Percentiles rank a stretch among this genome's conserved stretches.
phyloP scores from a whole-genome alignment of 192 early-diverging fungal genomes.

The Backusella tarrabulga region DNA sequence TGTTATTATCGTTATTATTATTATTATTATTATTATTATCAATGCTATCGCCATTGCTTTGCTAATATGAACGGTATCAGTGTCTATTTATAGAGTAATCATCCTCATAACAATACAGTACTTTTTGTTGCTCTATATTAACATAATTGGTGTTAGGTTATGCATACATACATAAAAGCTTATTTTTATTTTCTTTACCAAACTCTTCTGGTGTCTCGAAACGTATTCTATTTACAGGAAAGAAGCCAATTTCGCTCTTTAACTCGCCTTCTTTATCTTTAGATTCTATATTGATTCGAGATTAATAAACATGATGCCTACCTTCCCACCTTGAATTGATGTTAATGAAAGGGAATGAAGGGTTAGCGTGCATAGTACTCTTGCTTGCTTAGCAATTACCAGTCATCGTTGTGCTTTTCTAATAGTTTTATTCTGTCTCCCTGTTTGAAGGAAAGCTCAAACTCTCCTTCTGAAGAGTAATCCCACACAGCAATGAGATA shows the following conservation, averaged over 20 bases:
- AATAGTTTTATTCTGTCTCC: slow-evolving; percentile 36
- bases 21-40: not conserved
- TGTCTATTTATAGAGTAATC: not conserved
- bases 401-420: slow-evolving; percentile 40
- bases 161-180: not conserved
- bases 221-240: slow-evolving; percentile 37
- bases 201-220: slow-evolving; percentile 14
- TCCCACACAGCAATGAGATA: slow-evolving; percentile 38
- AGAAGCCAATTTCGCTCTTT: slow-evolving; percentile 35
- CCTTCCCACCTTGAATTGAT: slow-evolving; percentile 21
- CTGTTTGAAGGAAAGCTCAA: slow-evolving; percentile 36
- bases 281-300: not conserved
- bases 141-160: no score
- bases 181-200: not conserved
- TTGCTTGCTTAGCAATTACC: slow-evolving; percentile 15
- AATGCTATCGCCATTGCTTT: not conserved
- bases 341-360: not conserved
- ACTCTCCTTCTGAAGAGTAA: slow-evolving; percentile 36
- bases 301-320: not conserved
- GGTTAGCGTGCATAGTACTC: not conserved
- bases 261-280: slow-evolving; percentile 27
- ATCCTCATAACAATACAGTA: not conserved
- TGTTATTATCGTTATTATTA: not conserved
- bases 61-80: not conserved
- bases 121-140: not conserved